Evolutionary conservation across 2,329 filamentous ascomycete genomes (phyloP), one percentile per base, ranked within the genome.

Genomic region (Hortaea werneckii): DNA sequence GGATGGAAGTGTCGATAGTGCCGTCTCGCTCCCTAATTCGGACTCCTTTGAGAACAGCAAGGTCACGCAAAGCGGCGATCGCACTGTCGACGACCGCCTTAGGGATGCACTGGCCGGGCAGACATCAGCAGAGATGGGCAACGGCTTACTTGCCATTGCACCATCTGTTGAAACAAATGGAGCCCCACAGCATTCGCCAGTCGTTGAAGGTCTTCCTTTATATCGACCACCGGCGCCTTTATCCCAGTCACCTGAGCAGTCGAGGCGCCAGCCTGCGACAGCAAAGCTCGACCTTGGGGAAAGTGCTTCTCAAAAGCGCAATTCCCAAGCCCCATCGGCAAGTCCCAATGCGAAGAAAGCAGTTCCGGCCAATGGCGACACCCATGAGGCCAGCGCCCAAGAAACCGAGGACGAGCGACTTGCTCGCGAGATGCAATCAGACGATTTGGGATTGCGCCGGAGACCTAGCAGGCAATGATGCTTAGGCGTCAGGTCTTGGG

Each of bases 1-100:
- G 27, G 58, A 62, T 37, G 58, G 53, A 13, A 61, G 56, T 37
- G 58, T 58, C 20, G 59, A 63, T 42, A 59, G 58, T 35, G 58
- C 52, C 11, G 54, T 63, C 2, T 60, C 57, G 2, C 47, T 59
- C 20, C 51, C 47, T 7, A 52, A 50, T 43, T 53, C 49, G n/a
- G 57, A 58, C 5, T 41, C 40, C 27, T 30, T 34, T 1, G 42
- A 44, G n/a, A 7, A 40, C 13, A 29, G 35, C 10, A 41, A 41
- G 13, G 8, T 37, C 10, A 42, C 12, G 9, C 46, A 49, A 9
- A 45, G 40, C 30, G 10, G 26, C 5, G 42, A 42, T 10, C 35
- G 40, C 6, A 47, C 46, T 4, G 37, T 47, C 6, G 38, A 49
- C 9, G 44, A 49, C 27, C 44, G 48, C 5, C 29, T 50, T n/a